A percentile compares a stretch with the other conserved stretches of the same genome.
phyloP scores from a whole-genome alignment of 345 rosid species.

The Aquilaria yunnanensis region DNA sequence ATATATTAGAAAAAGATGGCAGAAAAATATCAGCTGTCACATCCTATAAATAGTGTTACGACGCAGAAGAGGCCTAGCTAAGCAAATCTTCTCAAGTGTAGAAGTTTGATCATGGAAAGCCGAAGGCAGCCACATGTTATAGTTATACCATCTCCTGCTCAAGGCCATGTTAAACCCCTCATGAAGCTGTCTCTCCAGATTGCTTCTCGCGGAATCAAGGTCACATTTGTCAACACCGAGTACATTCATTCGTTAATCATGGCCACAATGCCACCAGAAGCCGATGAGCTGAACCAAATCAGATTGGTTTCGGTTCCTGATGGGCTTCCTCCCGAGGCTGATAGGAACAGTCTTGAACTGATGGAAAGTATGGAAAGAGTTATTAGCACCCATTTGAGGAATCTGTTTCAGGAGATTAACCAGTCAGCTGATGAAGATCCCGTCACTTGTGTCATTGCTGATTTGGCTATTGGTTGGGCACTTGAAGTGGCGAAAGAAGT shows the following conservation, averaged over 20 bases:
- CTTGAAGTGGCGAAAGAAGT: slow-evolving; percentile 11
- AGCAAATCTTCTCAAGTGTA: too few species aligned
- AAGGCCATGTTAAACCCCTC: slow-evolving; percentile 31
- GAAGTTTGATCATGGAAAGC: too few species aligned
- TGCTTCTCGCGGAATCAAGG: slow-evolving; percentile 27
- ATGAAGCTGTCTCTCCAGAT: slow-evolving; percentile 29
- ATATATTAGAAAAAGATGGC: too few species aligned
- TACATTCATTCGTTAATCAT: slow-evolving; percentile 15
- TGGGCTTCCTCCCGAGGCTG: slow-evolving; percentile 7
- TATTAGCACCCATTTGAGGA: neutral
- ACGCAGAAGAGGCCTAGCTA: too few species aligned
- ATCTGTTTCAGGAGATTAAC: neutral
- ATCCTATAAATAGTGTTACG: too few species aligned
- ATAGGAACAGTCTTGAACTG: slow-evolving; percentile 3
- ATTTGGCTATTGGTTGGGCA: slow-evolving; percentile 15
- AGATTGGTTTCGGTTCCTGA: slow-evolving; percentile 22
- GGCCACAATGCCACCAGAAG: slow-evolving; percentile 10
- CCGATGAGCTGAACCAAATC: slow-evolving; percentile 1
- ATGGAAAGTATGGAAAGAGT: slow-evolving; percentile 5
- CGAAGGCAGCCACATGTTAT: too few species aligned
- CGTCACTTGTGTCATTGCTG: slow-evolving; percentile 15
- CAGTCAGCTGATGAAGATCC: neutral
- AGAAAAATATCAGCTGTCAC: too few species aligned
- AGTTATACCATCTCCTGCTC: slow-evolving; percentile 15
- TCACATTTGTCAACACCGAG: slow-evolving; percentile 31